A percentile compares a stretch with the other conserved stretches of the same genome.
Evolutionary conservation across 164 flowering plant species (phyloP).

Genomic region (Umbellularia californica): DNA sequence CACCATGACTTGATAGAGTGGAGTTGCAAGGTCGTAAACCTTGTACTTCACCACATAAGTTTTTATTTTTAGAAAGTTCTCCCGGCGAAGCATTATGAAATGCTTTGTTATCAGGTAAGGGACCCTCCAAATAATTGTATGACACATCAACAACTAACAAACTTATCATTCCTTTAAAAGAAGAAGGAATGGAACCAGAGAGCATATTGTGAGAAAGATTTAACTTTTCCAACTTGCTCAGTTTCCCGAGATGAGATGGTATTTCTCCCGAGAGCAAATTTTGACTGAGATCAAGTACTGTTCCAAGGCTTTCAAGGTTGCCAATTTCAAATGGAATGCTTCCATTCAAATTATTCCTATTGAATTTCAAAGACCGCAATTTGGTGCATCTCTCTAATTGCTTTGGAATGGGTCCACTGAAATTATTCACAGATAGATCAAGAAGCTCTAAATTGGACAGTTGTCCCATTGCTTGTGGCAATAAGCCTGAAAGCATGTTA

Average conservation of each 20-base stretch:
- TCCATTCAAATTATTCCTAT: neutral
- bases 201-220: constrained; percentile 12
- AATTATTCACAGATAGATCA: neutral
- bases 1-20: neutral
- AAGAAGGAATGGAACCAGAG: neutral
- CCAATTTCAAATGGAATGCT: constrained; percentile 6
- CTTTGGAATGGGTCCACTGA: neutral
- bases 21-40: constrained; percentile 5
- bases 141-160: constrained; percentile 8
- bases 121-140: constrained; percentile 12
- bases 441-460: neutral
- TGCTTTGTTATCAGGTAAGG: neutral
- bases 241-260: neutral
- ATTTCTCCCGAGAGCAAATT: constrained; percentile 2
- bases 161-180: constrained; percentile 1
- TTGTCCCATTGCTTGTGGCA: constrained; percentile 3
- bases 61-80: neutral
- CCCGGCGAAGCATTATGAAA: neutral
- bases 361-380: constrained; percentile 4
- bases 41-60: constrained; percentile 8
- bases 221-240: neutral
- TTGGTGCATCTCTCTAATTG: constrained; percentile 16
- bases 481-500: neutral
- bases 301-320: neutral
- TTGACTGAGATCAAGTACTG: neutral